Percentiles rank a stretch among this genome's conserved stretches.
Evolutionary conservation across 495 filamentous ascomycete genomes (phyloP).

Genomic region (Hyphodiscus hymeniophilus): DNA sequence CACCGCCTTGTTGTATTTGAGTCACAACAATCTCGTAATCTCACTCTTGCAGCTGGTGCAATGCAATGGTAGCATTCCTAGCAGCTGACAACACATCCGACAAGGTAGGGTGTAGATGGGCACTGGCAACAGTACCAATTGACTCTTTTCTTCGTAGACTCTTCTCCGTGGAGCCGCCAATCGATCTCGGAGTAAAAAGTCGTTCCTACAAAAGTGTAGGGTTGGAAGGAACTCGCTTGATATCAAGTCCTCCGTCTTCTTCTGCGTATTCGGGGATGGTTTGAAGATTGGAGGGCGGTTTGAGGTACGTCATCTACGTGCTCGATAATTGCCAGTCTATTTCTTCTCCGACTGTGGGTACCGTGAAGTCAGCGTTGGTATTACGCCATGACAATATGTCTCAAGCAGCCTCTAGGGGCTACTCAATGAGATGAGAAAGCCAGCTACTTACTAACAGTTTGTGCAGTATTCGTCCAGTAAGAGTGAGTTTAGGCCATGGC

Average conservation of each 20-base stretch:
- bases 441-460: too few relatives aligned
- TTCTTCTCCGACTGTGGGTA: neutral
- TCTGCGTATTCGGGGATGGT: neutral
- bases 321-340: neutral
- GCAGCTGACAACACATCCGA: neutral
- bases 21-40: neutral
- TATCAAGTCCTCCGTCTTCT: neutral
- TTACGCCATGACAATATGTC: too few relatives aligned
- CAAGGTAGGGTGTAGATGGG: neutral
- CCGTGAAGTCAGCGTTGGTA: too few relatives aligned
- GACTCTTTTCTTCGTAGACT: neutral
- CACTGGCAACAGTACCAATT: constrained; percentile 4
- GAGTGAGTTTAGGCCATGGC: neutral
- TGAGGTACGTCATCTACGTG: neutral
- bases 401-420: too few relatives aligned
- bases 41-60: neutral
- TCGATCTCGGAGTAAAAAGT: neutral
- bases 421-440: too few relatives aligned
- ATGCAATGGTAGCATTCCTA: neutral
- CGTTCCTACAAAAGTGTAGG: neutral
- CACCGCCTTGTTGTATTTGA: neutral
- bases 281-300: neutral
- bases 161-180: neutral
- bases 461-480: constrained; percentile 5
- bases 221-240: neutral